These are phyloP conservation scores for Kodamaea sp. DNA, from an alignment of 1,139 yeast species.

Conservation along the genomic window DNA sequence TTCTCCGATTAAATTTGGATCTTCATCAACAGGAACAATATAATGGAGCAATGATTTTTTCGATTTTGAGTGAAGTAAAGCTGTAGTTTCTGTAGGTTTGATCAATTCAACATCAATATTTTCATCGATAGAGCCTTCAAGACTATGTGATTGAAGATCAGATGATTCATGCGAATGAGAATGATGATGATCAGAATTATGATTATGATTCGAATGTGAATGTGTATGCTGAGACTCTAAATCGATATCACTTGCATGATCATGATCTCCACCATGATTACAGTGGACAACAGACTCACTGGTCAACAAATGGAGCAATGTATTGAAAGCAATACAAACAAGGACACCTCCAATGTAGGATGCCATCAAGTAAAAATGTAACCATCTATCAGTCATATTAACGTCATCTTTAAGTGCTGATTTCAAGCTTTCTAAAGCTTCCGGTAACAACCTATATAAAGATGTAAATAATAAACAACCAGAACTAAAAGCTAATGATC, in stretches of 20 bases:
- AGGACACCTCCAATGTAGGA: constrained; percentile 58
- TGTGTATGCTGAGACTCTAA: constrained; percentile 9
- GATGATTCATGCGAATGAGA: constrained; percentile 5
- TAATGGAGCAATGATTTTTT: constrained; percentile 28
- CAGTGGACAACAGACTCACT: constrained; percentile 86
- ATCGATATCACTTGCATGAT: constrained; percentile 10
- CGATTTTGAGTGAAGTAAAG: constrained; percentile 9
- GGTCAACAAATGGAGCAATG: constrained; percentile 65
- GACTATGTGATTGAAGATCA: background rate
- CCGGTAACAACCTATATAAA: constrained; percentile 69
- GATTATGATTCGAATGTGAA: background rate
- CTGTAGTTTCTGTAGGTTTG: constrained; percentile 9
- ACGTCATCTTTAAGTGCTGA: constrained; percentile 19
- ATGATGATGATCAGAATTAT: constrained; percentile 9
- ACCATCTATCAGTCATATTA: constrained; percentile 9
- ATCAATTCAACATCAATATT: constrained; percentile 12
- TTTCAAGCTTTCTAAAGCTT: constrained; percentile 42
- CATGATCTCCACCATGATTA: constrained; percentile 48
- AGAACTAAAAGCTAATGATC: constrained; percentile 66
- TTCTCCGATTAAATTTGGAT: constrained; percentile 34
- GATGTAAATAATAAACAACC: constrained; percentile 81
- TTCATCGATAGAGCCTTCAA: constrained; percentile 6
- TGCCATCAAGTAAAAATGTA: constrained; percentile 40
- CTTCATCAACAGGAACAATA: constrained; percentile 18
- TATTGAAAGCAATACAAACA: constrained; percentile 58